phyloP scores from a whole-genome alignment of 352 stramenopile species.

The Globisporangium barbulae region DNA sequence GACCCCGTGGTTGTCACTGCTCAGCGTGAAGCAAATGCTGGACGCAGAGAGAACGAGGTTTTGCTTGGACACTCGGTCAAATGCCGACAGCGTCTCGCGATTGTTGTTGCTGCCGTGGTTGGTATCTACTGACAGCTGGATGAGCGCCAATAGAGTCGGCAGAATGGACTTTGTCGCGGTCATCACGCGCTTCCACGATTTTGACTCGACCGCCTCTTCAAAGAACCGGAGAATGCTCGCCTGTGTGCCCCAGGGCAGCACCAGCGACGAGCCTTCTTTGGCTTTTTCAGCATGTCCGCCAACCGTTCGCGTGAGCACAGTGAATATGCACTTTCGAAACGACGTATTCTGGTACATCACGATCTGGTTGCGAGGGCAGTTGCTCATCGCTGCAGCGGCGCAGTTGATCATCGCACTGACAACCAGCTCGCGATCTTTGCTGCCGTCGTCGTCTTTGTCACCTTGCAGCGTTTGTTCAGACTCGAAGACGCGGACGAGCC shows the following conservation, averaged over 20 bases:
- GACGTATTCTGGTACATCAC: slow-evolving; percentile 36
- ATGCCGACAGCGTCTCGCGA: not conserved
- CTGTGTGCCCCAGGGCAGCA: slow-evolving; percentile 19
- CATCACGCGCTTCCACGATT: slow-evolving; percentile 53
- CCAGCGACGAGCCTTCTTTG: not conserved
- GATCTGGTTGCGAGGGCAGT: slow-evolving; percentile 56
- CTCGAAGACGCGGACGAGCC: slow-evolving; percentile 24
- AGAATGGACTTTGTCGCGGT: slow-evolving; percentile 21
- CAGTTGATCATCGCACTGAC: slow-evolving; percentile 45
- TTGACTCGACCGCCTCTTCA: slow-evolving; percentile 48
- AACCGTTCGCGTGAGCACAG: slow-evolving; percentile 1
- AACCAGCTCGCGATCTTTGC: slow-evolving; percentile 18
- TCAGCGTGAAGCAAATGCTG: slow-evolving; percentile 56
- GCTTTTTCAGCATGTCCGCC: not conserved
- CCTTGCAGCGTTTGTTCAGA: not conserved
- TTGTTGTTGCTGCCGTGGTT: not conserved
- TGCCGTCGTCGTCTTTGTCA: not conserved
- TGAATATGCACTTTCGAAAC: slow-evolving; percentile 31
- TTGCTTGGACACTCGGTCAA: slow-evolving; percentile 6
- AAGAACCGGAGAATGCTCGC: slow-evolving; percentile 36
- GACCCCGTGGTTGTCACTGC: slow-evolving; percentile 31
- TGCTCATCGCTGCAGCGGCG: slow-evolving; percentile 26
- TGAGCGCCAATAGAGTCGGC: slow-evolving; percentile 18
- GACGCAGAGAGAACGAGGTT: slow-evolving; percentile 22
- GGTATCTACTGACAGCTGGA: slow-evolving; percentile 5